A percentile compares a stretch with the other conserved stretches of the same genome.
Conservation (phyloP, 1,284 basidiomycete species). For the Ustilago xerochloae region DNA sequence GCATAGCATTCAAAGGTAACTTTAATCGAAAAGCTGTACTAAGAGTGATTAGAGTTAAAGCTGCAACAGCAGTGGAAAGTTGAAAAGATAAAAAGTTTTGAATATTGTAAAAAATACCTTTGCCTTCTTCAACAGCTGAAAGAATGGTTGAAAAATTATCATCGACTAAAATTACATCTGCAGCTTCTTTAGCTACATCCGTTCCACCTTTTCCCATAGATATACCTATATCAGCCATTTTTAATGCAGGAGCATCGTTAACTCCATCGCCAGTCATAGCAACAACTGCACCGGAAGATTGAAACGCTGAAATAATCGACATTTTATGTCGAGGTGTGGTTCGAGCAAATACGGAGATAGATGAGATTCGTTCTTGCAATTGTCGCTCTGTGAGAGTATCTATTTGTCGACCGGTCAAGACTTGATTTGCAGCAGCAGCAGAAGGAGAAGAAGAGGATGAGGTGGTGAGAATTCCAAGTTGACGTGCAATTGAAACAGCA, state of each 20-base stretch:
- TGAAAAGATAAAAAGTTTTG: slow-evolving; percentile 98
- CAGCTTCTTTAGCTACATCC: slow-evolving; percentile 97
- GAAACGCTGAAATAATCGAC: slow-evolving; percentile 93
- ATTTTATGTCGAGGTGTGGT: slow-evolving; percentile 97
- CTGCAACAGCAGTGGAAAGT: slow-evolving; percentile 93
- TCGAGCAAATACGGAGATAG: slow-evolving; percentile 87
- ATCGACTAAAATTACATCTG: slow-evolving; percentile 95
- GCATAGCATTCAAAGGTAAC: slow-evolving; percentile 97
- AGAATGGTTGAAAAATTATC: slow-evolving; percentile 96
- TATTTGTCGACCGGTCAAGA: slow-evolving; percentile 86
- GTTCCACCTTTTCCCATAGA: slow-evolving; percentile 97
- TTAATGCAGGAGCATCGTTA: slow-evolving; percentile 94
- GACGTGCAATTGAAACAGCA: slow-evolving; percentile 85
- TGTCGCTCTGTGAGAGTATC: slow-evolving; percentile 80
- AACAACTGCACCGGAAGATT: slow-evolving; percentile 85
- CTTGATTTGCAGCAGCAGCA: slow-evolving; percentile 62
- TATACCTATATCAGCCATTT: slow-evolving; percentile 97
- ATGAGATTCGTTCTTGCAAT: slow-evolving; percentile 82
- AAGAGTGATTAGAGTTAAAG: slow-evolving; percentile 90
- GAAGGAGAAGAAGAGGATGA: slow-evolving; percentile 7
- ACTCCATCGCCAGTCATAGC: slow-evolving; percentile 99
- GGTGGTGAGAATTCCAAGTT: slow-evolving; percentile 77
- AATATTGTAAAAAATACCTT: slow-evolving; percentile 98
- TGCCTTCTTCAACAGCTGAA: slow-evolving; percentile 92
- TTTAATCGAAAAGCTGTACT: slow-evolving; percentile 88